Evolutionary conservation across 2,329 filamentous ascomycete species (phyloP).

Genomic region (Diaporthe vaccinii): DNA sequence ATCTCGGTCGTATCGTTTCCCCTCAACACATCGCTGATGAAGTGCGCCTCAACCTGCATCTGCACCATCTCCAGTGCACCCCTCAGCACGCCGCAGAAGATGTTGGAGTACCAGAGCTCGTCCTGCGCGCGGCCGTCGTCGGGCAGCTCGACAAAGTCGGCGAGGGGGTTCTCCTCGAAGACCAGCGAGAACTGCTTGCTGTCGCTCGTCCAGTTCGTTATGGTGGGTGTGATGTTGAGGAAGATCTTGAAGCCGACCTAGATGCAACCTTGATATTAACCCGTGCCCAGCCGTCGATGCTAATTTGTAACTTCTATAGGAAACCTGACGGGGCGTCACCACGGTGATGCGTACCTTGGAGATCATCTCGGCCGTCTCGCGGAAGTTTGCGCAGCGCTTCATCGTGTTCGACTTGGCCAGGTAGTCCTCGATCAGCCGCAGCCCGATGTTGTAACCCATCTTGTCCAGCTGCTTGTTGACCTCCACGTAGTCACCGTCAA

Average conservation of each 20-base stretch:
- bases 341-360: constrained; percentile 74
- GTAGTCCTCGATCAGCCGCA: constrained; percentile 97
- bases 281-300: not conserved
- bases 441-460: constrained; percentile 99
- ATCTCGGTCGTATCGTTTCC: constrained; percentile 98
- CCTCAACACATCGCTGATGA: constrained; percentile 91
- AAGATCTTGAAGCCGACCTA: constrained; percentile 99
- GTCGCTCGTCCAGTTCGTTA: constrained; percentile 96
- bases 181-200: constrained; percentile 96
- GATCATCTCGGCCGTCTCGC: constrained; percentile 97
- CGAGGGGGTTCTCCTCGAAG: constrained; percentile 96
- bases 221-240: constrained; percentile 92
- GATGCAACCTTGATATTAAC: not conserved
- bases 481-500: constrained; percentile 91
- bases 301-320: not conserved
- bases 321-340: no score
- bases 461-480: constrained; percentile 98
- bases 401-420: constrained; percentile 93
- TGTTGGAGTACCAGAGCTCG: constrained; percentile 98
- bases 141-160: constrained; percentile 96
- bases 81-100: constrained; percentile 91
- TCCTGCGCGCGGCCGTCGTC: constrained; percentile 97
- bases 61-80: constrained; percentile 98
- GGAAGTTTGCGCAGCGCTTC: constrained; percentile 91
- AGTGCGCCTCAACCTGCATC: constrained; percentile 98